These are phyloP conservation scores for Hymenoscyphus fructigenus DNA, from an alignment of 2,329 filamentous ascomycete genomes.

Conservation along the genomic window DNA sequence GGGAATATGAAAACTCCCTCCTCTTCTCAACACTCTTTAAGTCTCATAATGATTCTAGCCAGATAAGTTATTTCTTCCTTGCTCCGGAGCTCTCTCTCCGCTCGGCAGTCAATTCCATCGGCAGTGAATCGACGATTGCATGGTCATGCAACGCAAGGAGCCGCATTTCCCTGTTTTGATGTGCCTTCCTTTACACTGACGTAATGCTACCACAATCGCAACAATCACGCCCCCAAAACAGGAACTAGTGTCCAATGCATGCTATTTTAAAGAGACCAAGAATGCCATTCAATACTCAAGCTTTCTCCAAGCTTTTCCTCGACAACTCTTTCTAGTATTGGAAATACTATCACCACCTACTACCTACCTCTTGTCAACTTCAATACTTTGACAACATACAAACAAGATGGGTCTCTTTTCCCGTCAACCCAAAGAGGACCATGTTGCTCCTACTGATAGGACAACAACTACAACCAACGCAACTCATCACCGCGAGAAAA, in stretches of 20 bases:
- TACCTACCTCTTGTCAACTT: background rate
- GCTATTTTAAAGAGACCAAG: background rate
- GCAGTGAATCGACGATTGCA: background rate
- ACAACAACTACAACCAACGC: constrained; percentile 15
- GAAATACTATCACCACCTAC: background rate
- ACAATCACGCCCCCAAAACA: background rate
- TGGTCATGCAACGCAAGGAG: background rate
- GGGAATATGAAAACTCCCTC: background rate
- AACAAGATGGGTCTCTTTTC: constrained; percentile 28
- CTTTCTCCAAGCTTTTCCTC: background rate
- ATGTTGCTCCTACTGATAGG: constrained; percentile 14
- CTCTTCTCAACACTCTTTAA: too few relatives aligned
- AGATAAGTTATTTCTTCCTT: background rate
- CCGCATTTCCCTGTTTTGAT: background rate
- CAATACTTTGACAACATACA: background rate
- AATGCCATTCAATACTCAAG: background rate
- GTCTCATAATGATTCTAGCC: background rate
- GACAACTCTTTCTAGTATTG: background rate
- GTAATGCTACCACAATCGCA: background rate
- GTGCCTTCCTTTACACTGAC: background rate
- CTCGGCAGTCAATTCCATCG: background rate
- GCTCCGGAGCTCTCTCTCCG: background rate
- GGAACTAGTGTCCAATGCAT: background rate
- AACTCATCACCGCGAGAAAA: constrained; percentile 14
- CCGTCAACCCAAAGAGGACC: constrained; percentile 14